Evolutionary conservation across 345 rosid genomes (phyloP).

Genomic region (Erysimum cheiranthoides): DNA sequence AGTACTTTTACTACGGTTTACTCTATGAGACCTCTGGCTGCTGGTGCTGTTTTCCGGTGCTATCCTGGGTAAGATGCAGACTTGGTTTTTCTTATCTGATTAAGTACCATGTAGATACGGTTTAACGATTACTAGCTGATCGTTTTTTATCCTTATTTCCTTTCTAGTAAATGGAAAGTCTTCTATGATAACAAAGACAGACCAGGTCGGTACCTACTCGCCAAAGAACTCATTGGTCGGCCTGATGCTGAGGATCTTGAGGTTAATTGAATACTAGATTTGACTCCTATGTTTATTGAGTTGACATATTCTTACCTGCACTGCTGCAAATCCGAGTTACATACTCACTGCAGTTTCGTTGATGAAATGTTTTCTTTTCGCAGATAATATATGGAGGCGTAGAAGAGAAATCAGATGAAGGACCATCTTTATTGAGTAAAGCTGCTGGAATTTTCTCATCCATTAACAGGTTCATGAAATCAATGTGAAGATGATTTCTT

Average conservation of each 20-base stretch:
- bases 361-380: background rate
- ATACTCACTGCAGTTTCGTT: background rate
- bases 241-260: slow-evolving; percentile 95
- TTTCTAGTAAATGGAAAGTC: slow-evolving; percentile 80
- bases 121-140: background rate
- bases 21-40: slow-evolving; percentile 90
- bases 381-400: slow-evolving; percentile 76
- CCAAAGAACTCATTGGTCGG: slow-evolving; percentile 76
- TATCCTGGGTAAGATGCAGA: slow-evolving; percentile 82
- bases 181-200: slow-evolving; percentile 87
- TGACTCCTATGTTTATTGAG: background rate
- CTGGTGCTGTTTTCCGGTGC: slow-evolving; percentile 93
- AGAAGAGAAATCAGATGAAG: slow-evolving; percentile 62
- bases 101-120: background rate
- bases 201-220: slow-evolving; percentile 79
- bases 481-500: slow-evolving; percentile 59
- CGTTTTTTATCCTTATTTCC: background rate
- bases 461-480: slow-evolving; percentile 81
- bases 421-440: slow-evolving; percentile 69
- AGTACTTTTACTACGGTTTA: slow-evolving; percentile 91
- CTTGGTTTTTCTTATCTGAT: background rate
- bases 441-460: slow-evolving; percentile 87
- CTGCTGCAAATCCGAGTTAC: background rate
- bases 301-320: background rate
- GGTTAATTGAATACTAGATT: slow-evolving; percentile 52